Conservation (phyloP, 2,329 filamentous ascomycete genomes). For the Taxawa tesnikishii region DNA sequence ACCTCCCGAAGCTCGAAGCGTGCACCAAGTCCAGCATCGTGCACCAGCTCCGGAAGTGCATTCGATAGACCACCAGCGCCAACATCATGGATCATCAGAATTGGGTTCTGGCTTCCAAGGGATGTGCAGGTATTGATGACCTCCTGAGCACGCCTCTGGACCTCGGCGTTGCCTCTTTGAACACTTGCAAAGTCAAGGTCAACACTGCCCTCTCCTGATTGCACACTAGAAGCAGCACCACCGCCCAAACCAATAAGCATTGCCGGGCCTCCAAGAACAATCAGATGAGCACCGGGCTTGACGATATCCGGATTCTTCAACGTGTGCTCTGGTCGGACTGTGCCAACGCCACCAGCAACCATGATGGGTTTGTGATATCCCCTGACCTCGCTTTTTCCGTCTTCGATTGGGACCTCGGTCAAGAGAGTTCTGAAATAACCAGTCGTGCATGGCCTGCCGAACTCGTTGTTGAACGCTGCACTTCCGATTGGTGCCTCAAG, state of each 20-base stretch:
- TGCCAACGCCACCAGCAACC: conserved; percentile 92
- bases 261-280: conserved; percentile 88
- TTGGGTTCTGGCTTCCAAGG: conserved; percentile 74
- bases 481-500: conserved; percentile 91
- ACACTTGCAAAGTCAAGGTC: conserved; percentile 96
- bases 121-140: conserved; percentile 91
- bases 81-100: conserved; percentile 95
- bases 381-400: conserved; percentile 57
- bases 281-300: conserved; percentile 73
- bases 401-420: conserved; percentile 49
- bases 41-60: conserved; percentile 77
- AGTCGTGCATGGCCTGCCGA: conserved; percentile 75
- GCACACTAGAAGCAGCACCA: conserved; percentile 83
- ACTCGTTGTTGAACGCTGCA: conserved; percentile 95
- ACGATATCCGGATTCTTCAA: conserved; percentile 73
- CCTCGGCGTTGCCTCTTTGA: conserved; percentile 92
- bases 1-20: conserved; percentile 90
- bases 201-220: conserved; percentile 76
- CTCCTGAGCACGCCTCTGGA: conserved; percentile 90
- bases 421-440: conserved; percentile 89
- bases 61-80: conserved; percentile 81
- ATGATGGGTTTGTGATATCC: conserved; percentile 98
- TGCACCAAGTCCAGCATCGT: conserved; percentile 83
- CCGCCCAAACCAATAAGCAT: conserved; percentile 97
- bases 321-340: conserved; percentile 79